These are phyloP conservation scores for Tieghemostelium lacteum DNA, from an alignment of 78 protist genomes.

Conservation along the genomic window DNA sequence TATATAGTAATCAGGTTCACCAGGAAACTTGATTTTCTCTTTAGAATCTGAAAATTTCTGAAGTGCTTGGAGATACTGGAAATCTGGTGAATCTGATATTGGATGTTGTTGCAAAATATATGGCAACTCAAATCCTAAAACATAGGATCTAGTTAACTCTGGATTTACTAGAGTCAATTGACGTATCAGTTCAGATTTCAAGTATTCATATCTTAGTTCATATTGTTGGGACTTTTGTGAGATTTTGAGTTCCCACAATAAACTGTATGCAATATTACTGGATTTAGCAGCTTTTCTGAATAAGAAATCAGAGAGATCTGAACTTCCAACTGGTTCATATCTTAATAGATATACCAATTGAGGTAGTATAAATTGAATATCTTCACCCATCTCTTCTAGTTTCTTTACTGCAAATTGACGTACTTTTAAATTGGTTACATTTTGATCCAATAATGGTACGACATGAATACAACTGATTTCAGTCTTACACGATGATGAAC, in stretches of 20 bases:
- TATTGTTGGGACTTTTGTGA: conserved; percentile 10
- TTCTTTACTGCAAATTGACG: conserved; percentile 34
- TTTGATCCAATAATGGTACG: conserved; percentile 49
- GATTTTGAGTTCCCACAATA: conserved; percentile 63
- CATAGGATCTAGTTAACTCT: not conserved
- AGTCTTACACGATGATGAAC: conserved; percentile 35
- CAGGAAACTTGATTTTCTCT: conserved; percentile 3
- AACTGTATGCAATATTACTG: conserved; percentile 8
- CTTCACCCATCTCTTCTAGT: not conserved
- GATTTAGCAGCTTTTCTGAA: conserved; percentile 1
- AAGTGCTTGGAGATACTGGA: too few relatives aligned
- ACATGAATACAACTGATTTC: conserved; percentile 17
- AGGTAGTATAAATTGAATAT: conserved; percentile 25
- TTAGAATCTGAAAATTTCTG: not conserved
- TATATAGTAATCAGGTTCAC: conserved; percentile 26
- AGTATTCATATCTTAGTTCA: conserved; percentile 26
- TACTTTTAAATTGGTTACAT: not conserved
- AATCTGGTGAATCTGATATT: not conserved
- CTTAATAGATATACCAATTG: conserved; percentile 58
- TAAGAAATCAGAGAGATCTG: conserved; percentile 16
- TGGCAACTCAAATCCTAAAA: conserved; percentile 11
- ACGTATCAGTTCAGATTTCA: conserved; percentile 14
- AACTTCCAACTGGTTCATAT: conserved; percentile 23
- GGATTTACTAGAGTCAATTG: not conserved
- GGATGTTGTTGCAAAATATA: conserved; percentile 22